phyloP scores from a whole-genome alignment of 352 stramenopile species.

The Globisporangium parvum region DNA sequence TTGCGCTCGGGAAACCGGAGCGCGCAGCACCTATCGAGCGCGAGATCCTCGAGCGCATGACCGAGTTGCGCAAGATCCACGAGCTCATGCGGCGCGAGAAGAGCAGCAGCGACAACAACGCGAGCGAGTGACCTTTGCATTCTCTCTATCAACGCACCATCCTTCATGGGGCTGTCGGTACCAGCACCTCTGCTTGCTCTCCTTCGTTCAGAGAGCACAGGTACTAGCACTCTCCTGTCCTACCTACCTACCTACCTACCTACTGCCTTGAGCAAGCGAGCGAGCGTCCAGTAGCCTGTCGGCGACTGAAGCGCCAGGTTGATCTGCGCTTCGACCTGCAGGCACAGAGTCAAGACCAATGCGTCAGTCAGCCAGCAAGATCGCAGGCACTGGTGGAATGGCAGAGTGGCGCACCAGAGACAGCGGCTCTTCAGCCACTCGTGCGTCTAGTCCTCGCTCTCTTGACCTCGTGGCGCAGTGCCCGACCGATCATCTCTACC shows the following conservation, averaged over 20 bases:
- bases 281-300: conserved; percentile 3
- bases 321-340: conserved; percentile 40
- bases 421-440: conserved; percentile 4
- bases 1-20: conserved; percentile 37
- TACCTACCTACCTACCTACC: background rate
- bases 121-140: background rate
- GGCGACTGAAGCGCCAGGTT: conserved; percentile 19
- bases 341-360: background rate
- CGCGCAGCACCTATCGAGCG: conserved; percentile 38
- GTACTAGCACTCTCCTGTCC: too few relatives aligned
- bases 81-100: conserved; percentile 50
- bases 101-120: conserved; percentile 12
- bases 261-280: background rate
- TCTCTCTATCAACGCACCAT: too few relatives aligned
- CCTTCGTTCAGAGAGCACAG: background rate
- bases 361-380: background rate
- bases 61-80: conserved; percentile 58
- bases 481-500: background rate
- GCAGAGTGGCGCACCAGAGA: conserved; percentile 15
- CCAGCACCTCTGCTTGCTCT: background rate
- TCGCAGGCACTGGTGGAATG: background rate
- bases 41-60: conserved; percentile 60
- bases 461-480: background rate
- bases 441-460: background rate
- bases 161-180: too few relatives aligned